phyloP scores from a whole-genome alignment of 371 early-diverging fungal genomes.

The Blastocladiella emersonii region DNA sequence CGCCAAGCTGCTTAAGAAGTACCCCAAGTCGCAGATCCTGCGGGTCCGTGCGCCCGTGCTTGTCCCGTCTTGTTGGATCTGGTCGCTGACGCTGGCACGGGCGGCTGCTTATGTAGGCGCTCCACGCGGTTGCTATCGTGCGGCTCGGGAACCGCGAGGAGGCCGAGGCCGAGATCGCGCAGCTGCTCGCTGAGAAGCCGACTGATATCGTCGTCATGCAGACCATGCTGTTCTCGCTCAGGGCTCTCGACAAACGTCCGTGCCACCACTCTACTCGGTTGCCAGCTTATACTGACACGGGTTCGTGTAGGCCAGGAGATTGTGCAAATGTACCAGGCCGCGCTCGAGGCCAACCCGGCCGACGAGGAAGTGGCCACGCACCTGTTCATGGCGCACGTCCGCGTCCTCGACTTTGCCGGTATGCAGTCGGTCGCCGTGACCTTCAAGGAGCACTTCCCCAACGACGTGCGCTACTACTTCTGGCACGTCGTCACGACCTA shows the following conservation, averaged over 20 bases:
- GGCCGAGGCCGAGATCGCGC: conserved; percentile 16
- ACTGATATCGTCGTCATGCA: conserved; percentile 22
- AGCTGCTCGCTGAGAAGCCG: conserved; percentile 13
- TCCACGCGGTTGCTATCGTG: conserved; percentile 16
- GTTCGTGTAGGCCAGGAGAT: conserved; percentile 14
- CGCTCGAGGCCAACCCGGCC: conserved; percentile 11
- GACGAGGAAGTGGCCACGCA: conserved; percentile 27
- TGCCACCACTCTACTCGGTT: neutral
- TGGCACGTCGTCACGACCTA: neutral
- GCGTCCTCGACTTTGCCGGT: conserved; percentile 12
- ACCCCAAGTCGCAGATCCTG: conserved; percentile 15
- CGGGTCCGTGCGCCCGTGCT: neutral
- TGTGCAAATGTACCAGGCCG: conserved; percentile 19
- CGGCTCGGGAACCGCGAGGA: conserved; percentile 17
- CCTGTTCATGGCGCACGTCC: conserved; percentile 22
- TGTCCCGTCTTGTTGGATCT: no score
- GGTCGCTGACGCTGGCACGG: no score
- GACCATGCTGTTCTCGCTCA: conserved; percentile 14
- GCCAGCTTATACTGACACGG: neutral
- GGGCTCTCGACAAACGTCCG: conserved; percentile 11
- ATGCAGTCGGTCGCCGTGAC: neutral
- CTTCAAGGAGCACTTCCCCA: neutral
- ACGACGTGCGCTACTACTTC: neutral
- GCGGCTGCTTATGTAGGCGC: neutral
- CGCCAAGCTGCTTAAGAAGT: conserved; percentile 27